phyloP scores from a whole-genome alignment of 495 filamentous ascomycete species.

The Melanomma pulvis-pyrius region DNA sequence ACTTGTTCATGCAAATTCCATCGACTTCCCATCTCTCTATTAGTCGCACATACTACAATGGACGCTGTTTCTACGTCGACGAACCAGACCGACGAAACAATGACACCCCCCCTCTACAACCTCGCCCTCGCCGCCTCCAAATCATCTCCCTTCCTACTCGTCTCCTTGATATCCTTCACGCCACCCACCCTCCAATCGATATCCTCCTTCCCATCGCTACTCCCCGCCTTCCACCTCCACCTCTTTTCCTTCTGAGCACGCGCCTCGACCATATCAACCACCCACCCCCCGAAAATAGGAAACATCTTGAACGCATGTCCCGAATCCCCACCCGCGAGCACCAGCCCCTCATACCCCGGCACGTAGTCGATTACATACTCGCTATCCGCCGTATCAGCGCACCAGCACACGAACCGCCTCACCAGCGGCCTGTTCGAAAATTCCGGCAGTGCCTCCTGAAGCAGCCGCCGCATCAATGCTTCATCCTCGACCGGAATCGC shows the following conservation, averaged over 20 bases:
- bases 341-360: conserved; percentile 48
- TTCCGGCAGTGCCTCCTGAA: conserved; percentile 54
- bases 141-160: not conserved
- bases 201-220: not conserved
- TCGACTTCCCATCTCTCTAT: no score
- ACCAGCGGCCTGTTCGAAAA: conserved; percentile 56
- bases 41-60: no score
- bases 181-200: not conserved
- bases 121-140: not conserved
- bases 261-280: conserved; percentile 46
- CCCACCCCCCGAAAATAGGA: conserved; percentile 56
- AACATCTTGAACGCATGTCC: conserved; percentile 63
- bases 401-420: conserved; percentile 58
- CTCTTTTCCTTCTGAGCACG: conserved; percentile 43
- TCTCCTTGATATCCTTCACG: not conserved
- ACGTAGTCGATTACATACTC: conserved; percentile 61
- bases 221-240: conserved; percentile 41
- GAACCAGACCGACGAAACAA: no score
- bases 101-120: no score
- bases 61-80: no score
- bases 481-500: conserved; percentile 57
- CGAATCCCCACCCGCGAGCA: conserved; percentile 57
- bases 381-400: conserved; percentile 58
- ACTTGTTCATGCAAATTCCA: no score
- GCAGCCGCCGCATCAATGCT: conserved; percentile 48